Evolutionary conservation across 192 early-diverging fungal genomes (phyloP).

Genomic region (Chytriomyces sp.): DNA sequence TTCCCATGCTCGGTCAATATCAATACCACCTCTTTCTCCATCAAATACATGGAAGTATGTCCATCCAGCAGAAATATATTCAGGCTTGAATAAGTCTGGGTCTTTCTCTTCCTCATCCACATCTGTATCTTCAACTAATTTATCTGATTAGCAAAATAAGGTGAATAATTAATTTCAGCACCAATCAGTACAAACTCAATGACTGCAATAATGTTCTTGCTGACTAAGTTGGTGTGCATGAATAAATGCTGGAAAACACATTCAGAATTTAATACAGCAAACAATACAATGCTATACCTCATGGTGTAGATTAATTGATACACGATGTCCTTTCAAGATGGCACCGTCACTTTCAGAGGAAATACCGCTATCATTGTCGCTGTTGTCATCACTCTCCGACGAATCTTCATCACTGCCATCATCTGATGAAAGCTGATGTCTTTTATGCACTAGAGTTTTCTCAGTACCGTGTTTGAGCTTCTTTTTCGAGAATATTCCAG

Average conservation of each 20-base stretch:
- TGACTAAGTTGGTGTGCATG: slow-evolving; percentile 39
- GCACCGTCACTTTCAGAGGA: slow-evolving; percentile 5
- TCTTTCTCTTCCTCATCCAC: neutral
- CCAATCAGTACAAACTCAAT: slow-evolving; percentile 39
- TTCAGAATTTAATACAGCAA: neutral
- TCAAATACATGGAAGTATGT: slow-evolving; percentile 51
- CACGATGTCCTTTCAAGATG: slow-evolving; percentile 26
- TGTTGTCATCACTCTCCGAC: slow-evolving; percentile 1
- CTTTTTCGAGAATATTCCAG: slow-evolving; percentile 20
- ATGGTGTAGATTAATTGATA: slow-evolving; percentile 30
- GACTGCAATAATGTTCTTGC: slow-evolving; percentile 36
- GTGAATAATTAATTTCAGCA: slow-evolving; percentile 13
- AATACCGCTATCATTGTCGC: neutral
- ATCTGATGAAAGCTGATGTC: neutral
- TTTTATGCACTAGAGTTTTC: slow-evolving; percentile 7
- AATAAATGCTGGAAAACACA: slow-evolving; percentile 30
- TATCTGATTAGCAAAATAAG: neutral
- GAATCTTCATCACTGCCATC: slow-evolving; percentile 17
- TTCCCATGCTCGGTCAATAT: slow-evolving; percentile 21
- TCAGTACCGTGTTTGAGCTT: slow-evolving; percentile 14
- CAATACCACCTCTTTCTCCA: slow-evolving; percentile 33
- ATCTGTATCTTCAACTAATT: slow-evolving; percentile 1
- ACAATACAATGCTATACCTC: slow-evolving; percentile 9
- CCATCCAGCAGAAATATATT: slow-evolving; percentile 48
- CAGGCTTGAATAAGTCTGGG: slow-evolving; percentile 11